Conservation (phyloP, 2,329 filamentous ascomycete genomes). For the Xenoacremonium recifei region DNA sequence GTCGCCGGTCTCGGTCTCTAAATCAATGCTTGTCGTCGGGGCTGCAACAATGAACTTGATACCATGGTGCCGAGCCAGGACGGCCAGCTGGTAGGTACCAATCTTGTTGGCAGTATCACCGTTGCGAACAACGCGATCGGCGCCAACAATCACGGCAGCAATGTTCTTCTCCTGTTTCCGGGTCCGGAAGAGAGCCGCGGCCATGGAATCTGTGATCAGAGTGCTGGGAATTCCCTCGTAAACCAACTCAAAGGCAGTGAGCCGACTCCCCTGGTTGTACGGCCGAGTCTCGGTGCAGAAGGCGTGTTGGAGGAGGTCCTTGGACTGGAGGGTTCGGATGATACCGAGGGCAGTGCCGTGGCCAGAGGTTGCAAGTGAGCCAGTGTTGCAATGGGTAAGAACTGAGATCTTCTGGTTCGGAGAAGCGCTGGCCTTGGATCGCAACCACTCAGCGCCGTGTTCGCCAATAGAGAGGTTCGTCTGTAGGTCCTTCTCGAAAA, state of each 20-base stretch:
- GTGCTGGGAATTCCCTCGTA: constrained; percentile 90
- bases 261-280: constrained; percentile 93
- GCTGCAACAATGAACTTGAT: constrained; percentile 95
- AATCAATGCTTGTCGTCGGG: constrained; percentile 89
- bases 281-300: constrained; percentile 97
- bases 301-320: constrained; percentile 69
- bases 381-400: constrained; percentile 96
- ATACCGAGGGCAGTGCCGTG: constrained; percentile 95
- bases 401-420: constrained; percentile 63
- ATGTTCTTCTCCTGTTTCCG: constrained; percentile 66
- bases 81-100: constrained; percentile 88
- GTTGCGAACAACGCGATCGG: constrained; percentile 92
- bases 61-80: constrained; percentile 84
- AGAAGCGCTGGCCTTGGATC: constrained; percentile 53
- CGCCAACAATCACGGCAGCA: constrained; percentile 86
- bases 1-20: constrained; percentile 72
- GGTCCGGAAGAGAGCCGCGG: constrained; percentile 73
- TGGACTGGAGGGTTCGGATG: constrained; percentile 75
- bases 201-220: constrained; percentile 95
- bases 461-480: constrained; percentile 86
- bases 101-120: constrained; percentile 99
- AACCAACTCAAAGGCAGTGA: constrained; percentile 96
- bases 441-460: constrained; percentile 81
- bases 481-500: constrained; percentile 80
- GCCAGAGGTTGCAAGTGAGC: constrained; percentile 94